phyloP scores from a whole-genome alignment of 1,284 basidiomycete species.

The Phenoliferia sp. region DNA sequence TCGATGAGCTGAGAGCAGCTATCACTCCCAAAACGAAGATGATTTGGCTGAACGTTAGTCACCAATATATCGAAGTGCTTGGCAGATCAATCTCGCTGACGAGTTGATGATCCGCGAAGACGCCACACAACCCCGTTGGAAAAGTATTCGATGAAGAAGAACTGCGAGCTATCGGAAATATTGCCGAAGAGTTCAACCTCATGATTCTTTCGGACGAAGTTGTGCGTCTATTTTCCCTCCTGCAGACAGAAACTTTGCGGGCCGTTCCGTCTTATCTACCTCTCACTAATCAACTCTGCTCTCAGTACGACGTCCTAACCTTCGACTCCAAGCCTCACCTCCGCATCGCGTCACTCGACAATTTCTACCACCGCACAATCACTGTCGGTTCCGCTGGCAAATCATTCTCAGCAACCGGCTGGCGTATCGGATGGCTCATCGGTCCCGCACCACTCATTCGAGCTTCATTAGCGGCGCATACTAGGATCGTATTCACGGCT shows the following conservation, averaged over 20 bases:
- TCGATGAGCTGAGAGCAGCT: constrained; percentile 74
- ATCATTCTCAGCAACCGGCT: constrained; percentile 96
- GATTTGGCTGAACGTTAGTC: constrained; percentile 47
- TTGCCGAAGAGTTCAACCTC: constrained; percentile 89
- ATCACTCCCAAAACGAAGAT: constrained; percentile 84
- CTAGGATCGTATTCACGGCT: constrained; percentile 84
- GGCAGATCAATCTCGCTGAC: not conserved
- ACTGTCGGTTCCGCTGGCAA: constrained; percentile 66
- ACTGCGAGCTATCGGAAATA: constrained; percentile 71
- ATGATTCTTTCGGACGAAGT: constrained; percentile 96
- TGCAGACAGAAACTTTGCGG: not conserved
- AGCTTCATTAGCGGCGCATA: constrained; percentile 82
- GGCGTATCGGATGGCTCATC: constrained; percentile 95
- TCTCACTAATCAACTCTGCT: not conserved
- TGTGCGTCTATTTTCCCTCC: not conserved
- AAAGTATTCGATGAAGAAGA: constrained; percentile 76
- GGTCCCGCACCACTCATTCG: constrained; percentile 76
- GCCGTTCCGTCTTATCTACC: not conserved
- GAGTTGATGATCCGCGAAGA: constrained; percentile 50
- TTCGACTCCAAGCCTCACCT: constrained; percentile 84
- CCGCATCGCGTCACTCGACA: constrained; percentile 79
- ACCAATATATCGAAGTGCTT: not conserved
- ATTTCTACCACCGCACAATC: constrained; percentile 77
- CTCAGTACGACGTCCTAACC: constrained; percentile 82
- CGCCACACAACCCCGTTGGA: constrained; percentile 69